Base-by-base conservation (phyloP, 2,329 filamentous ascomycete genomes). In the Eutypa lata region DNA sequence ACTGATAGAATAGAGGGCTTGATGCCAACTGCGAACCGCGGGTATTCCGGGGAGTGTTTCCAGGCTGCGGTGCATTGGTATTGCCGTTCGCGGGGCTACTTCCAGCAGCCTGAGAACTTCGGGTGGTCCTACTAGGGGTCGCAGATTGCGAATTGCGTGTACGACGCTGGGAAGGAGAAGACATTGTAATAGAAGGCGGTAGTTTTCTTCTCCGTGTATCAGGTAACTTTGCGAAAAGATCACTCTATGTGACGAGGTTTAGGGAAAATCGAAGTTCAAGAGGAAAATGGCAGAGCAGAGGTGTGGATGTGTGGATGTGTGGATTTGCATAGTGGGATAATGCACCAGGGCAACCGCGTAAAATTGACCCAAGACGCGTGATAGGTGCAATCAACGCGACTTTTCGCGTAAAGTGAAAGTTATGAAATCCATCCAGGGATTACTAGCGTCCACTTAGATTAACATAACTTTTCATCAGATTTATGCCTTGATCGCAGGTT, bases 1-100 rank as follows among this genome's bases (percentile, higher is more conserved):
- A 83, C 62, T 81, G 83, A 71, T 86, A 95, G 71, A 90, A 89
- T 58, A 96, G 78, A 40, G 92, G 92, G 53, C 91, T 96, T 3
- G 91, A 94, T 5, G 83, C 82, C 56, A 86, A 76, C 61, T 79
- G 76, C 21, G 78, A 77, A 21, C 71, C 61, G 33, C 74, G 73
- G 48, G 69, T 72, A 51, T 71, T 70, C 48, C 76, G 76, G 56
- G 80, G 79, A 49, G 78, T 80, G 43, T 67, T 68, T 35, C 51
- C 58, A 55, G 60, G 64, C 59, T 66, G 54, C 52, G 59, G 58
- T 22, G 60, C 53, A 52, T 57, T 57, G 51, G 2, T 21, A 45
- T 18, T 45, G 13, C 61, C 63, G 59, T 61, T 60, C 53, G 68
- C 67, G 56, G 78, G 78, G 63, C 75, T 79, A 63, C 73, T 78